phyloP scores from a whole-genome alignment of 192 early-diverging fungal species.

The Coemansia sp. region DNA sequence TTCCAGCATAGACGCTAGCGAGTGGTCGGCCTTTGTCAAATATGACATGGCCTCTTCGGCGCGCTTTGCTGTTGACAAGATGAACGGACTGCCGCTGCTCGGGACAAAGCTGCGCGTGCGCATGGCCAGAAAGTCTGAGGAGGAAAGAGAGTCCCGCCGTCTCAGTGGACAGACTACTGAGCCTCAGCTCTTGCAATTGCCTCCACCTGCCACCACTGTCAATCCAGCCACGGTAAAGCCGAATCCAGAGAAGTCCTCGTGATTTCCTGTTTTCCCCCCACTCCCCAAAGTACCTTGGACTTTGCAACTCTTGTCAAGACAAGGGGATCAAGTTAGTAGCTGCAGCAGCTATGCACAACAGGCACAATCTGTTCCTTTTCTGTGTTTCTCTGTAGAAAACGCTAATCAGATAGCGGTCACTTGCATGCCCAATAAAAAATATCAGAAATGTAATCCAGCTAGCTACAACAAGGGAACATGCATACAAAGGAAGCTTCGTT shows the following conservation, averaged over 20 bases:
- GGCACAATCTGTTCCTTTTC: background rate
- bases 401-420: background rate
- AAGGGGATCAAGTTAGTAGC: background rate
- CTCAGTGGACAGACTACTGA: background rate
- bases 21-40: slow-evolving; percentile 65
- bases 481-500: background rate
- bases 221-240: slow-evolving; percentile 5
- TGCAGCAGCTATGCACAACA: background rate
- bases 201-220: slow-evolving; percentile 1
- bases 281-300: background rate
- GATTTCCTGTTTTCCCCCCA: background rate
- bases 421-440: background rate
- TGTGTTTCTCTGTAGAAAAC: background rate
- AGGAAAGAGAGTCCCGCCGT: slow-evolving; percentile 28
- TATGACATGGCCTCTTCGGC: slow-evolving; percentile 73
- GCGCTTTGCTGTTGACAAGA: slow-evolving; percentile 73
- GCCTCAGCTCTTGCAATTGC: background rate
- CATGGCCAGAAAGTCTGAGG: slow-evolving; percentile 32
- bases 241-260: background rate
- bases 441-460: background rate
- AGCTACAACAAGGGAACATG: background rate
- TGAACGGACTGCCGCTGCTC: slow-evolving; percentile 84
- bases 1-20: slow-evolving; percentile 69
- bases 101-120: slow-evolving; percentile 57
- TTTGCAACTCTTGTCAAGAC: background rate